Percentiles rank a stretch among this genome's conserved stretches.
These are phyloP conservation scores for Suillus brevipes DNA, from an alignment of 768 basidiomycete species.

Conservation along the genomic window DNA sequence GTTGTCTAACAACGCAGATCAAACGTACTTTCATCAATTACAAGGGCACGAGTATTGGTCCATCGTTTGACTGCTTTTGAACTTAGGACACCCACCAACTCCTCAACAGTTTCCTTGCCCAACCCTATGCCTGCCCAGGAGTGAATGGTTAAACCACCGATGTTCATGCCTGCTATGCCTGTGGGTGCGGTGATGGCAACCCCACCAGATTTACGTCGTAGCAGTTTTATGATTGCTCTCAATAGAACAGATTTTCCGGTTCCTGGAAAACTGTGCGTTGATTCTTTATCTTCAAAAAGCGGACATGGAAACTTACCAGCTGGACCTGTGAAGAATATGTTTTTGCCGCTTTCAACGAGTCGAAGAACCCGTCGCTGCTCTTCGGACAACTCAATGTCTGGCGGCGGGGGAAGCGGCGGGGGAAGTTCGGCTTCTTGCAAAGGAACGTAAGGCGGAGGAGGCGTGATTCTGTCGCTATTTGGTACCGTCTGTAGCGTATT, in stretches of 20 bases:
- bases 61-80: conserved; percentile 43
- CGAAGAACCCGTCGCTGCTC: conserved; percentile 45
- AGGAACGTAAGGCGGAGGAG: conserved; percentile 1
- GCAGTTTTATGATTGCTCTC: conserved; percentile 52
- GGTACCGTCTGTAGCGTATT: background rate
- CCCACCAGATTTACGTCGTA: conserved; percentile 31
- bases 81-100: conserved; percentile 39
- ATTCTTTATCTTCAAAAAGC: background rate
- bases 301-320: conserved; percentile 48
- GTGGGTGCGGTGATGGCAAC: conserved; percentile 69
- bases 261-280: conserved; percentile 29
- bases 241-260: conserved; percentile 76
- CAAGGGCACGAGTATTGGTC: conserved; percentile 50
- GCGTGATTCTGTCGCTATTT: background rate
- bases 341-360: conserved; percentile 52
- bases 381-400: conserved; percentile 27
- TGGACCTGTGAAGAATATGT: conserved; percentile 75
- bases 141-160: conserved; percentile 68
- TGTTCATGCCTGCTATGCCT: conserved; percentile 67
- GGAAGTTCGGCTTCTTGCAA: conserved; percentile 2
- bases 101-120: conserved; percentile 49
- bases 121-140: conserved; percentile 66
- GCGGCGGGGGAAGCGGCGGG: conserved; percentile 9
- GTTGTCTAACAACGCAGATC: background rate
- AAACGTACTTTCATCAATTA: conserved; percentile 73